Percentiles rank a stretch among this genome's conserved stretches.
Conservation (phyloP, 2,329 filamentous ascomycete genomes). For the Coniochaeta hoffmannii region DNA sequence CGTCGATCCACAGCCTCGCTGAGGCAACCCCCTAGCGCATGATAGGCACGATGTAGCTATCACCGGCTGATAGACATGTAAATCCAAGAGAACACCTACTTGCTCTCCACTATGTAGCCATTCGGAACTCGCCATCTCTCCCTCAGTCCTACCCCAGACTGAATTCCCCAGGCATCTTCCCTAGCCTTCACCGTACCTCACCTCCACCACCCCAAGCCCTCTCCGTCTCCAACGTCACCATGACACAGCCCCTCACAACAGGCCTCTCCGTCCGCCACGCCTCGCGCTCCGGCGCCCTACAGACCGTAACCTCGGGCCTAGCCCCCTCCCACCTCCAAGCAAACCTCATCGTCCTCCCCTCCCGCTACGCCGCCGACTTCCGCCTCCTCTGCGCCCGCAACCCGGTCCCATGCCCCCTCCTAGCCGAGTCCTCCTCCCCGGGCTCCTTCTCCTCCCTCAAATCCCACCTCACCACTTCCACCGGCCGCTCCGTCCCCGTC, state of each 20-base stretch:
- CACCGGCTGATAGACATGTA: neutral
- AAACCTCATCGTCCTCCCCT: constrained; percentile 54
- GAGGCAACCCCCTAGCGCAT: neutral
- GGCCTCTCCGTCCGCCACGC: constrained; percentile 33
- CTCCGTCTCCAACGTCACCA: neutral
- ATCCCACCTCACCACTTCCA: constrained; percentile 23
- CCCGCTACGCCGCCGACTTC: constrained; percentile 49
- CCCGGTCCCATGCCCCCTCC: constrained; percentile 53
- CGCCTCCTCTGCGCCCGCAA: constrained; percentile 51
- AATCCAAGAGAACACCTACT: neutral
- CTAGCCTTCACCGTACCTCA: neutral
- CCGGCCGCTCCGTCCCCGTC: constrained; percentile 16
- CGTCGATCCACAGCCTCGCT: neutral
- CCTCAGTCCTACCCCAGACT: neutral
- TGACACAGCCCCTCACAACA: constrained; percentile 11
- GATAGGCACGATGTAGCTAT: neutral
- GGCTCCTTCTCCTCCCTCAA: constrained; percentile 26
- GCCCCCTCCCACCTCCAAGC: constrained; percentile 51
- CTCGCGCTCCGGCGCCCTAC: constrained; percentile 30
- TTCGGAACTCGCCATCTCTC: neutral
- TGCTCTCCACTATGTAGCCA: neutral
- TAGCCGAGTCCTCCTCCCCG: constrained; percentile 40
- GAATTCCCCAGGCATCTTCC: neutral
- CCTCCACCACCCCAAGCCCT: neutral
- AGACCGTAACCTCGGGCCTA: constrained; percentile 42